Conservation (phyloP, 306 rosid species). For the Boehmeria nivea region DNA sequence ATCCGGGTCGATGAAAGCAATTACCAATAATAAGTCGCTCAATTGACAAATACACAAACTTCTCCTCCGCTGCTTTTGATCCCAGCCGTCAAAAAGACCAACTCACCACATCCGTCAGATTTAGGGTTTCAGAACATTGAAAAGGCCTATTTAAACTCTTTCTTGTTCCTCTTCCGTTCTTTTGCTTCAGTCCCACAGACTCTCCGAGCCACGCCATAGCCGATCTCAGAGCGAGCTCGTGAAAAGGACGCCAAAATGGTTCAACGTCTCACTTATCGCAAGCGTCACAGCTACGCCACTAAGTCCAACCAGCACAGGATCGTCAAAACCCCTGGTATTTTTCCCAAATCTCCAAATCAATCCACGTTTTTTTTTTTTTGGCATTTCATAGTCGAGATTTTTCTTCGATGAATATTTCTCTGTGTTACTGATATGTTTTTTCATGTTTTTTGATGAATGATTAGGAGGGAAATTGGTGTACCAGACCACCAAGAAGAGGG, state of each 20-base stretch:
- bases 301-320: conserved; percentile 81
- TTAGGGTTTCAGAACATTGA: conserved; percentile 28
- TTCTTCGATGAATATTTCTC: neutral
- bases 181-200: neutral
- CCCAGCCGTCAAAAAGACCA: conserved; percentile 5
- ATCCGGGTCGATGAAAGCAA: no score
- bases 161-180: rapidly evolving
- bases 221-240: conserved; percentile 1
- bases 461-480: conserved; percentile 81
- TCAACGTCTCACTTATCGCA: conserved; percentile 76
- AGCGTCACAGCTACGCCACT: conserved; percentile 83
- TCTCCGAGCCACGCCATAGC: neutral
- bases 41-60: neutral
- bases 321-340: conserved; percentile 77
- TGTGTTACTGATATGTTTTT: neutral
- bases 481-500: conserved; percentile 83
- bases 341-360: neutral
- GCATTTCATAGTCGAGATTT: neutral
- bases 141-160: conserved; percentile 17
- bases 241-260: conserved; percentile 42
- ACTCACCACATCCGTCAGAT: conserved; percentile 25
- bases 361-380: neutral
- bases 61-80: neutral
- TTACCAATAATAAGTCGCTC: no score
- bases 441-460: neutral